Percentiles rank a stretch among this genome's conserved stretches.
Evolutionary conservation across 2,329 filamentous ascomycete genomes (phyloP).

Genomic region (Colletotrichum camelliae): DNA sequence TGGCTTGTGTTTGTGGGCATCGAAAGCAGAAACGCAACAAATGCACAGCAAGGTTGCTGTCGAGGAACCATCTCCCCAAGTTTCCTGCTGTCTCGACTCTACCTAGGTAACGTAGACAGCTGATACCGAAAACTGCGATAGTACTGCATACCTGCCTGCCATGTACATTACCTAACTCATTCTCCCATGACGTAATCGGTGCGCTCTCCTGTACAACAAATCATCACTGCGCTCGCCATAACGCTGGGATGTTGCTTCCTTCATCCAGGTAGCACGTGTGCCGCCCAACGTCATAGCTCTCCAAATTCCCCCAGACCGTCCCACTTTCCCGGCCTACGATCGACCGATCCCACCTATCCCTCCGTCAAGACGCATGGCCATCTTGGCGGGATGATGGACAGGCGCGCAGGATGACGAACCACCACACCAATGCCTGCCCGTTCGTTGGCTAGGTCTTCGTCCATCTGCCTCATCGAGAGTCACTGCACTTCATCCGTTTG

Average conservation of each 20-base stretch:
- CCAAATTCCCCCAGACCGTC: neutral
- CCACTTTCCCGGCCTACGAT: conserved; percentile 2
- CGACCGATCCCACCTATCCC: neutral
- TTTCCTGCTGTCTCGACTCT: neutral
- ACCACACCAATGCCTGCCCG: neutral
- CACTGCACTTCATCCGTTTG: neutral
- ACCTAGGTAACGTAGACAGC: neutral
- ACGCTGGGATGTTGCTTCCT: neutral
- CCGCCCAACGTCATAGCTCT: conserved; percentile 12
- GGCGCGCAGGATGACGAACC: conserved; percentile 10
- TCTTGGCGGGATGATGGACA: conserved; percentile 10
- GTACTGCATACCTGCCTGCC: neutral
- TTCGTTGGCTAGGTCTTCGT: neutral
- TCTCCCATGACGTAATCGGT: conserved; percentile 2
- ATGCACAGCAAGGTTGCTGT: neutral
- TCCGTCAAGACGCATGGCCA: neutral
- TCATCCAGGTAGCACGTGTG: neutral
- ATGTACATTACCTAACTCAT: neutral
- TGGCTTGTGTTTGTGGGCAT: neutral
- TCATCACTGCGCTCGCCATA: neutral
- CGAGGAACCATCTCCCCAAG: neutral
- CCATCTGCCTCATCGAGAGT: neutral
- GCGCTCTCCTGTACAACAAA: neutral
- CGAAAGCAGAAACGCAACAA: neutral
- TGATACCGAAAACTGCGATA: neutral